Percentiles rank a stretch among this genome's conserved stretches.
Conservation (phyloP, 108 stramenopile genomes). For the Cyclotella cryptica region DNA sequence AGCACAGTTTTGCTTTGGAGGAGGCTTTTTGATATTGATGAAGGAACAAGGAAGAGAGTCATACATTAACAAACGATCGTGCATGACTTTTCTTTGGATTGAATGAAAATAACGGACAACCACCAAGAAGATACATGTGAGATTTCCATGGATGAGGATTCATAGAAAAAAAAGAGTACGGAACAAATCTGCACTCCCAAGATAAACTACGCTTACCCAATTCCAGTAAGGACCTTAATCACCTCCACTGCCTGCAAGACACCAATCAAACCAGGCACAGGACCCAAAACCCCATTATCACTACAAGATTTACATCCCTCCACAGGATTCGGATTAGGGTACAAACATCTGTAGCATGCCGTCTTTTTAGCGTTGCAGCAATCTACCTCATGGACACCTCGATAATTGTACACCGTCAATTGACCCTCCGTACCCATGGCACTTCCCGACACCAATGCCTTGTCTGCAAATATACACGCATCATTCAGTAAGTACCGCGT, state of each 20-base stretch:
- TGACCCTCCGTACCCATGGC: conserved; percentile 91
- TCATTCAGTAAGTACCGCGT: conserved; percentile 97
- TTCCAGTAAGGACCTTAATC: conserved; percentile 89
- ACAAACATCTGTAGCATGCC: conserved; percentile 90
- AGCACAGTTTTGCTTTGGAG: conserved; percentile 60
- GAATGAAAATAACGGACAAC: background rate
- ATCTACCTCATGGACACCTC: background rate
- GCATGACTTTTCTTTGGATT: conserved; percentile 55
- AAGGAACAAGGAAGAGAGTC: conserved; percentile 81
- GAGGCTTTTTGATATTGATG: conserved; percentile 78
- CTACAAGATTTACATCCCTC: conserved; percentile 81
- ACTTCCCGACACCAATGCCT: conserved; percentile 85
- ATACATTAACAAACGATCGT: conserved; percentile 83
- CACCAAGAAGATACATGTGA: background rate
- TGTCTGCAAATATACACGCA: conserved; percentile 88
- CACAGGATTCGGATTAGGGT: conserved; percentile 70
- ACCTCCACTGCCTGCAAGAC: conserved; percentile 92
- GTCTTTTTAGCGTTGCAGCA: background rate
- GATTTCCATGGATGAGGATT: no score
- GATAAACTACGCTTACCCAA: conserved; percentile 46
- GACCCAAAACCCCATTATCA: conserved; percentile 88
- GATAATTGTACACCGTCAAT: conserved; percentile 83
- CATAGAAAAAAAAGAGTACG: no score
- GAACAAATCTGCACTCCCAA: no score
- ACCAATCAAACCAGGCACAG: conserved; percentile 94